These are phyloP conservation scores for Penicillium sp. DNA, from an alignment of 2,329 filamentous ascomycete species.

Conservation along the genomic window DNA sequence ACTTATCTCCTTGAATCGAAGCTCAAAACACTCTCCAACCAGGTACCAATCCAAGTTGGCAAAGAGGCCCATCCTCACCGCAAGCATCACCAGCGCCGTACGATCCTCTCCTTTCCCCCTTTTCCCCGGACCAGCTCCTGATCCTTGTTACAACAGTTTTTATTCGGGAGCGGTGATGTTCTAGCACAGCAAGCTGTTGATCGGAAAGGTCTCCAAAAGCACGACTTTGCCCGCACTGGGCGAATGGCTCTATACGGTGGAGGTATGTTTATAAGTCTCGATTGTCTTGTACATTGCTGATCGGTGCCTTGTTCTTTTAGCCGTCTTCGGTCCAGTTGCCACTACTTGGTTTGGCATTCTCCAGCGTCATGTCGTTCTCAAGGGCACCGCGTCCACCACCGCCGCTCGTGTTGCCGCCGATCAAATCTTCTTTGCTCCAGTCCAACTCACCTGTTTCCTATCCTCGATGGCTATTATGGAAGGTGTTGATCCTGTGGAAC, in stretches of 20 bases:
- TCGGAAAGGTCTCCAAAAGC: constrained; percentile 71
- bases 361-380: constrained; percentile 66
- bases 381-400: constrained; percentile 67
- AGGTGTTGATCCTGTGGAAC: constrained; percentile 64
- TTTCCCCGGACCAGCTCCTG: neutral
- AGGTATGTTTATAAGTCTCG: constrained; percentile 34
- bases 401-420: constrained; percentile 75
- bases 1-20: constrained; percentile 12
- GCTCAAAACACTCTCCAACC: constrained; percentile 18
- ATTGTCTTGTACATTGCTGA: neutral
- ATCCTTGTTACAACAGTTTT: constrained; percentile 52
- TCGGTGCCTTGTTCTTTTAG: constrained; percentile 32
- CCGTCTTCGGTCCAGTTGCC: constrained; percentile 81
- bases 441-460: constrained; percentile 78
- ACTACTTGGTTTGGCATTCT: constrained; percentile 85
- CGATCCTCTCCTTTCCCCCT: constrained; percentile 11
- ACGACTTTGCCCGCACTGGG: constrained; percentile 59
- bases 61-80: constrained; percentile 80
- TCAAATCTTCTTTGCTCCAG: constrained; percentile 80
- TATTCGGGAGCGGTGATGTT: constrained; percentile 89
- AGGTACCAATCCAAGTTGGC: constrained; percentile 87
- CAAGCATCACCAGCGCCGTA: constrained; percentile 81
- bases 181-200: constrained; percentile 91
- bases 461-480: constrained; percentile 81
- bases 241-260: constrained; percentile 53